A percentile compares a stretch with the other conserved stretches of the same genome.
Conservation (phyloP, 345 rosid genomes). For the Boechera stricta region DNA sequence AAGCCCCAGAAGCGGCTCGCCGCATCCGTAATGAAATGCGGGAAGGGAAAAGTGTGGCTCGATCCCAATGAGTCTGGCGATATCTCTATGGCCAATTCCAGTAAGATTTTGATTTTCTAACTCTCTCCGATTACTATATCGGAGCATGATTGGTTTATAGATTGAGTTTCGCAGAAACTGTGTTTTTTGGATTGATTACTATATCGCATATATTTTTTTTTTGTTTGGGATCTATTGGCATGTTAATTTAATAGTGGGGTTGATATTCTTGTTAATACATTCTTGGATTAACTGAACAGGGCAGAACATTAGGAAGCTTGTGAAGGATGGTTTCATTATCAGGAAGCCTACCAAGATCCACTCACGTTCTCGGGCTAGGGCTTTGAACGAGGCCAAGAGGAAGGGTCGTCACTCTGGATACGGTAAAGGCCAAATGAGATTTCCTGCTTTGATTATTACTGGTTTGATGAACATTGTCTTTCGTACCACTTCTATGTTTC, state of each 20-base stretch:
- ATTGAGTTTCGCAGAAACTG: background rate
- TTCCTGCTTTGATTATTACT: background rate
- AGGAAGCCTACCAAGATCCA: slow-evolving; percentile 82
- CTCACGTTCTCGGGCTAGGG: slow-evolving; percentile 79
- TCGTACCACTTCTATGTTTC: background rate
- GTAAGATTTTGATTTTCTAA: slow-evolving; percentile 40
- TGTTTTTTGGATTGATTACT: background rate
- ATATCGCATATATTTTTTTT: background rate
- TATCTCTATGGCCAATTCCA: slow-evolving; percentile 82
- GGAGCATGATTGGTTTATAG: background rate
- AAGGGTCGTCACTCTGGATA: slow-evolving; percentile 87
- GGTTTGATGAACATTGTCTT: background rate
- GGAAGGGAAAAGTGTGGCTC: slow-evolving; percentile 70
- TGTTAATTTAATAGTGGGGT: background rate
- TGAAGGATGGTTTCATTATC: slow-evolving; percentile 79
- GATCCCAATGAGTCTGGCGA: slow-evolving; percentile 70
- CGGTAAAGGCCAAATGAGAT: slow-evolving; percentile 47
- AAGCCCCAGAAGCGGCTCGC: slow-evolving; percentile 79
- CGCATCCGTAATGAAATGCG: slow-evolving; percentile 74
- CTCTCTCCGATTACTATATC: background rate
- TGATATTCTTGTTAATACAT: background rate
- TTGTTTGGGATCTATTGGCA: background rate
- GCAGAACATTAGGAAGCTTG: slow-evolving; percentile 77
- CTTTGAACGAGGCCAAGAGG: slow-evolving; percentile 74
- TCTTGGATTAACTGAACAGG: slow-evolving; percentile 46